Conservation (phyloP, 805 yeast genomes). For the Metschnikowia colocasiae region DNA sequence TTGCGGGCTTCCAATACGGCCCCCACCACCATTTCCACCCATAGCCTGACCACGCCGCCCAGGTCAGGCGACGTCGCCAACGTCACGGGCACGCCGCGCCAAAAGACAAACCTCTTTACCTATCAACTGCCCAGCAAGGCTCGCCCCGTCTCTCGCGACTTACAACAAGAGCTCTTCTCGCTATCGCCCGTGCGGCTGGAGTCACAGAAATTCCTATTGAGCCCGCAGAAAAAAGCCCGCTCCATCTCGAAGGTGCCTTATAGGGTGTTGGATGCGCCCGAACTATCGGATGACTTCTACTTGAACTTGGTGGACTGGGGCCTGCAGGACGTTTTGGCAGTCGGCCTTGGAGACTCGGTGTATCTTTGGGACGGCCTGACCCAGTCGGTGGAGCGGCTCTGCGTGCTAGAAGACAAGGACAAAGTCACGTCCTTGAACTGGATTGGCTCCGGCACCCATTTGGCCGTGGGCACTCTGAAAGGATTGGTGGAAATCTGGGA, state of each 20-base stretch:
- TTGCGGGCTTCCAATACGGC: conserved; percentile 8
- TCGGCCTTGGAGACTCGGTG: conserved; percentile 83
- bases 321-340: conserved; percentile 79
- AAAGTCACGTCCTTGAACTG: conserved; percentile 80
- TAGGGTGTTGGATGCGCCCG: conserved; percentile 94
- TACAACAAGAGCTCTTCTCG: conserved; percentile 73
- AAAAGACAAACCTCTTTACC: conserved; percentile 60
- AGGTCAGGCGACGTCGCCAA: conserved; percentile 10
- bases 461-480: conserved; percentile 84
- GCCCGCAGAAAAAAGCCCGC: conserved; percentile 79
- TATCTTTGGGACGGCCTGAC: conserved; percentile 88
- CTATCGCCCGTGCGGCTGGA: conserved; percentile 87
- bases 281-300: conserved; percentile 89
- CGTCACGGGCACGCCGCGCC: conserved; percentile 35
- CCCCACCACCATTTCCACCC: conserved; percentile 6
- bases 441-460: conserved; percentile 92
- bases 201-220: conserved; percentile 69
- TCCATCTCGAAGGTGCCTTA: conserved; percentile 83
- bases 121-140: conserved; percentile 68
- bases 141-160: conserved; percentile 59
- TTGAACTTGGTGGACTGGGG: conserved; percentile 96
- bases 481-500: conserved; percentile 97
- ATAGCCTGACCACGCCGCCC: conserved; percentile 24
- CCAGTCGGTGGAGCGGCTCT: conserved; percentile 76
- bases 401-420: conserved; percentile 68